Base-by-base conservation (phyloP, 495 filamentous ascomycete genomes). In the Trichoderma reesei region DNA sequence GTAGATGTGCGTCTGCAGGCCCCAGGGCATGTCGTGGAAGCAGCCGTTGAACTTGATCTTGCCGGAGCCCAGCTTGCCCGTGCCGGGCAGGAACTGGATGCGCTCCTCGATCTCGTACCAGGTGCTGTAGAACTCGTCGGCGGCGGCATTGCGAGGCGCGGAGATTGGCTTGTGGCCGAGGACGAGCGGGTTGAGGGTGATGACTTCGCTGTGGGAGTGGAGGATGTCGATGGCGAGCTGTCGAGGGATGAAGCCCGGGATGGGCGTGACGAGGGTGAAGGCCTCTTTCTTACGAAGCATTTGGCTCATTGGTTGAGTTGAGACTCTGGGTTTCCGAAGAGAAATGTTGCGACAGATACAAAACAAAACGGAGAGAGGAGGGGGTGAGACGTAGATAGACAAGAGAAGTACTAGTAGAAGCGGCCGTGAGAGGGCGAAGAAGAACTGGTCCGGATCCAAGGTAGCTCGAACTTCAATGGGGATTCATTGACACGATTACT, bases 161-260 rank as follows among this genome's bases (percentile, higher is more conserved):
- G 80, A 80, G 69, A 85, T 85, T 9, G 82, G 76, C 62, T 83
- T 80, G 73, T 88, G 82, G 4, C 81, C 77, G 64, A 90, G 78
- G 16, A 92, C 89, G 31, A 91, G 83, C 0, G 89, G 89, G 69
- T 90, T 92, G 33, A 91, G 77, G 0, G 85, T 86, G 71, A 92
- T 91, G 72, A 92, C 88, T 66, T 85, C 85, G 63, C 79, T 75
- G 70, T 91, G 89, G 64, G 83, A 73, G 60, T 74, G 72, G 59
- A 74, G 72, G 63, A 74, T 74, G 63, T 74, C 72, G 67, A 74
- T 72, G 61, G 72, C 72, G 20, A 74, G 62, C 59, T 74, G 72
- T 62, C 72, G 72, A 56, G 72, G 71, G 65, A 74, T 74, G 60
- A 71, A 74, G 64, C 65, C 59, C 36, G 72, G 72, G 59, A 74